Evolutionary conservation across 805 yeast species (phyloP).

Genomic region (Saturnispora silvae): DNA sequence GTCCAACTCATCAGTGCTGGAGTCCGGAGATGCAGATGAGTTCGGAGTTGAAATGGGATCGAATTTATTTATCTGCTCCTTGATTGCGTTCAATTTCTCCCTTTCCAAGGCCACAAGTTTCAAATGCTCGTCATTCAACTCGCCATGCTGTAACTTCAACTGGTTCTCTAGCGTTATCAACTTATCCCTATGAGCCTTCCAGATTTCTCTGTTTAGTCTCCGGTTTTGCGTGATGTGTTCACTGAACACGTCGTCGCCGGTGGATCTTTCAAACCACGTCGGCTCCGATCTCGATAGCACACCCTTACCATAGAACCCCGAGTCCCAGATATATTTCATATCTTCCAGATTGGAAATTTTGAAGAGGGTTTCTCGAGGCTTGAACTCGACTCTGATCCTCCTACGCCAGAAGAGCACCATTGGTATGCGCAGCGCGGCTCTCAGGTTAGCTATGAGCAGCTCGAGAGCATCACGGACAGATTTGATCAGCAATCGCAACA

Average conservation of each 20-base stretch:
- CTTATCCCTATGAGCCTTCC: constrained; percentile 57
- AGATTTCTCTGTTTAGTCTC: constrained; percentile 58
- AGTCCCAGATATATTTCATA: constrained; percentile 58
- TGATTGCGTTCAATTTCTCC: constrained; percentile 16
- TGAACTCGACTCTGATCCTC: neutral
- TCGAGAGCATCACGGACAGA: neutral
- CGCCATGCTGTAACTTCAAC: constrained; percentile 18
- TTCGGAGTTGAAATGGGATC: constrained; percentile 5
- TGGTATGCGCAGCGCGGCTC: neutral
- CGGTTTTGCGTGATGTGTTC: constrained; percentile 75
- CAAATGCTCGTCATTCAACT: constrained; percentile 7
- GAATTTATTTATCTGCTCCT: constrained; percentile 13
- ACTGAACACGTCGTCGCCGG: constrained; percentile 28
- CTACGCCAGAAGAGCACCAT: neutral
- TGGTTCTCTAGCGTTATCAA: constrained; percentile 40
- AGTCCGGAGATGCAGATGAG: neutral
- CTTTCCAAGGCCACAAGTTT: constrained; percentile 28
- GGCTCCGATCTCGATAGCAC: constrained; percentile 84
- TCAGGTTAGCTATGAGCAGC: too few relatives aligned
- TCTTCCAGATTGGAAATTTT: constrained; percentile 33
- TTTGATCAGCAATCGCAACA: too few relatives aligned
- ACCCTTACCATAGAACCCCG: constrained; percentile 94
- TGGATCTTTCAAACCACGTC: constrained; percentile 44
- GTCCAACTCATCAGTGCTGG: constrained; percentile 25
- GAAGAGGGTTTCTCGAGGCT: constrained; percentile 18